A percentile compares a stretch with the other conserved stretches of the same genome.
Evolutionary conservation across 768 basidiomycete species (phyloP).

Genomic region (Boletus eberwhitei): DNA sequence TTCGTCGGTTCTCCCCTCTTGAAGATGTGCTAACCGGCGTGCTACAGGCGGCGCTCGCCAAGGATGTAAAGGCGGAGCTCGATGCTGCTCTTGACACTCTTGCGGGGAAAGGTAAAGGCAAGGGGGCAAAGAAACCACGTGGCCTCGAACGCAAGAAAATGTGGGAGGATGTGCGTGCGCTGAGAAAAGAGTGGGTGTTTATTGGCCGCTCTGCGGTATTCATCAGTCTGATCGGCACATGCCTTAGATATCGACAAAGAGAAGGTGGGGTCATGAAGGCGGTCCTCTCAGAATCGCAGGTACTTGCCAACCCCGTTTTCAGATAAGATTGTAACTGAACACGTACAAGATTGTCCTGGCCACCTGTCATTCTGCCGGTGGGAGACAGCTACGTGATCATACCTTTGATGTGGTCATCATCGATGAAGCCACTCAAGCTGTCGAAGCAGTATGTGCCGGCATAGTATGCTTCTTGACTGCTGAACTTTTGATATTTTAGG

Average conservation of each 20-base stretch:
- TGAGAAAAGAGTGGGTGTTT: slow-evolving; percentile 80
- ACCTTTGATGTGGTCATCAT: slow-evolving; percentile 93
- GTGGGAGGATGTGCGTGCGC: slow-evolving; percentile 82
- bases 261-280: slow-evolving; percentile 81
- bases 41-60: slow-evolving; percentile 71
- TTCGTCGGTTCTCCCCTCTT: slow-evolving; percentile 12
- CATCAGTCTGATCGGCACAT: background rate
- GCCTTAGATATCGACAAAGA: slow-evolving; percentile 75
- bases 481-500: slow-evolving; percentile 4
- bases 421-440: slow-evolving; percentile 95
- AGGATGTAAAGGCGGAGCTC: slow-evolving; percentile 87
- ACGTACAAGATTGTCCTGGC: slow-evolving; percentile 70
- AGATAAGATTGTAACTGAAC: background rate
- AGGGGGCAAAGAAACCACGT: slow-evolving; percentile 66
- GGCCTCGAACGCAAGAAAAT: slow-evolving; percentile 75
- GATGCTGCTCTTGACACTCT: slow-evolving; percentile 63
- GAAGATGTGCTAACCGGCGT: background rate
- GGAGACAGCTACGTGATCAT: slow-evolving; percentile 70
- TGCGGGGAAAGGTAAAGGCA: slow-evolving; percentile 70
- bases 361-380: slow-evolving; percentile 93
- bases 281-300: slow-evolving; percentile 78
- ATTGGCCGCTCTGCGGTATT: background rate
- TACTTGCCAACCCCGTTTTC: slow-evolving; percentile 19
- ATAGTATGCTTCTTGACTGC: background rate
- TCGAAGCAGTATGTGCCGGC: slow-evolving; percentile 74